Base-by-base conservation (phyloP, 768 basidiomycete species). In the Cystofilobasidium ferigula region DNA sequence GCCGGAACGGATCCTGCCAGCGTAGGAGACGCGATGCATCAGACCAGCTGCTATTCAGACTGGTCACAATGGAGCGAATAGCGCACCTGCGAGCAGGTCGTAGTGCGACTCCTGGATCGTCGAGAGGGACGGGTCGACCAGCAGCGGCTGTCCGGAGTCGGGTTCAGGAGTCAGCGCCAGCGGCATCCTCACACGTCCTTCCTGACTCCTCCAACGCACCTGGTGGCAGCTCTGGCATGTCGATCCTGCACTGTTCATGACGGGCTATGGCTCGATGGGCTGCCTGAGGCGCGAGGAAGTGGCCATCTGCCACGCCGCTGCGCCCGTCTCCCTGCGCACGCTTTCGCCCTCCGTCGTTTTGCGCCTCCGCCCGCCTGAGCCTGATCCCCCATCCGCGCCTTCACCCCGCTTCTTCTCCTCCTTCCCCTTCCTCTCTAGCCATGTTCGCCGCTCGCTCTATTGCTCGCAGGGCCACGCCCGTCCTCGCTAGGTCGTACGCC, bases 401-500 rank as follows among this genome's bases (percentile, higher is more conserved):
- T 22, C 28, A 4, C 30, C 30, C 38, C 36, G 14, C 28, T 32
- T 20, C 47, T 45, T 36, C 45, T 36, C 24, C 32, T 24, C 40
- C 10, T 36, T 45, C 34, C 32, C 56, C 22, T 47, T 32, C 40
- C 36, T 38, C 56, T 36, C 42, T 35, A 30, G 51, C 48, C 56
- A 58, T 64, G 56, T 59, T 45, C 57, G 57, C 63, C 35, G 54
- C 57, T 45, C 63, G 63, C 24, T 56, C 63, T 26, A 22, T 64
- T 24, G 58, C 63, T 32, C 64, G 64, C 47, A 35, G 45, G 36
- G 69, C 71, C 34, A 57, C 70, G 65, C 73, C 79, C 51, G 71
- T 83, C 38, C 82, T 82, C 68, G 80, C 84, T 70, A 85, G 94
- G 75, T 88, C 89, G 47, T 98, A 98, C 77, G 94, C 94, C 59